These are phyloP conservation scores for Pseudevernia furfuracea DNA, from an alignment of 495 filamentous ascomycete species.

Conservation along the genomic window DNA sequence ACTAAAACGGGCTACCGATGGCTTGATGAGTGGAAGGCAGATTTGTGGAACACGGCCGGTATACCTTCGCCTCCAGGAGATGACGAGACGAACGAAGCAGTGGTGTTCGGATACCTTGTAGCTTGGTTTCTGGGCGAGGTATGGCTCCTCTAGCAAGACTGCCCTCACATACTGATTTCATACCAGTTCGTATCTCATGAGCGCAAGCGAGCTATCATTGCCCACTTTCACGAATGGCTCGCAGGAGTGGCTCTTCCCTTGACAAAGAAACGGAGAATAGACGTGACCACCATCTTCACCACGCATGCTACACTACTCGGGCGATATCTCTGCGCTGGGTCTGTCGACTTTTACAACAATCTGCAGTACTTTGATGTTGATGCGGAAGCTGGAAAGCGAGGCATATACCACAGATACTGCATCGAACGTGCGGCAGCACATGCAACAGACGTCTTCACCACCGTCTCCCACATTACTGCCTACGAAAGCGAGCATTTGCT, in stretches of 20 bases:
- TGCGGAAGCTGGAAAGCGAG: constrained; percentile 91
- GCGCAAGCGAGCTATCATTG: constrained; percentile 80
- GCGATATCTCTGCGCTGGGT: constrained; percentile 92
- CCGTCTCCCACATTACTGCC: constrained; percentile 95
- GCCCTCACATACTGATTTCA: constrained; percentile 5
- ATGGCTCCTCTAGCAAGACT: constrained; percentile 25
- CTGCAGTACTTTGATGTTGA: constrained; percentile 96
- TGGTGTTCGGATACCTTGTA: constrained; percentile 94
- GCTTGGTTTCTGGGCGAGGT: constrained; percentile 99
- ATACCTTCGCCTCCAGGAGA: constrained; percentile 88
- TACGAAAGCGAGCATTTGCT: constrained; percentile 96
- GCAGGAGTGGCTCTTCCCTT: constrained; percentile 93
- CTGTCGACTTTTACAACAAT: constrained; percentile 99
- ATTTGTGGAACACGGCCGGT: constrained; percentile 87
- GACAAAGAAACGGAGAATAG: constrained; percentile 86
- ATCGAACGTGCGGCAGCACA: constrained; percentile 92
- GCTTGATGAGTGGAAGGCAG: constrained; percentile 93
- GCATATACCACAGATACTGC: constrained; percentile 98
- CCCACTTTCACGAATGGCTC: constrained; percentile 98
- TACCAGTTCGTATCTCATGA: constrained; percentile 85
- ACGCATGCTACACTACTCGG: constrained; percentile 94
- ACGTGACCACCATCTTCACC: constrained; percentile 97
- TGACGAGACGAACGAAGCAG: constrained; percentile 92
- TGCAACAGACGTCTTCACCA: constrained; percentile 92
- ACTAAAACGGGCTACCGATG: constrained; percentile 86